Conservation (phyloP, 805 yeast species). For the Metschnikowia bowlesiae region DNA sequence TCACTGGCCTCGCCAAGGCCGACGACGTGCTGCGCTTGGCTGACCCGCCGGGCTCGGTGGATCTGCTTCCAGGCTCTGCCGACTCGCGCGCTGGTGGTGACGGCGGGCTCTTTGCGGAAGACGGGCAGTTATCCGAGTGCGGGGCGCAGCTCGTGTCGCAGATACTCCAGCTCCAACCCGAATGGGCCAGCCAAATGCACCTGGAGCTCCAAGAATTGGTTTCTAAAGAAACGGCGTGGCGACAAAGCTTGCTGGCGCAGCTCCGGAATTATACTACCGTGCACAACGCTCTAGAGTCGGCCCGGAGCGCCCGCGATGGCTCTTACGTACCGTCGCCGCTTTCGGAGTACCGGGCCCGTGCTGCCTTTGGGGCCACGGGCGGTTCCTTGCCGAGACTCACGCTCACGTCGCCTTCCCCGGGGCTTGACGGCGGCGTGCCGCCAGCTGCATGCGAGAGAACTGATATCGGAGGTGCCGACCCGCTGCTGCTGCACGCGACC, state of each 20-base stretch:
- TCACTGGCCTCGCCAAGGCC: neutral
- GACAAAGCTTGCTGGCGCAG: conserved; percentile 23
- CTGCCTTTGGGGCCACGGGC: conserved; percentile 36
- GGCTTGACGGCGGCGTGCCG: too few species aligned
- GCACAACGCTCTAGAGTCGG: conserved; percentile 26
- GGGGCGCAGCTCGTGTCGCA: conserved; percentile 25
- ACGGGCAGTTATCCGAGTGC: conserved; percentile 24
- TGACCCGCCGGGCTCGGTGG: too few species aligned
- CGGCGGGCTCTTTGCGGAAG: conserved; percentile 22
- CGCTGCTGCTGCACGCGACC: too few species aligned
- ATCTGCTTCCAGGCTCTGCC: too few species aligned
- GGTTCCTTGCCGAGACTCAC: conserved; percentile 19
- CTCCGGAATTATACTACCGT: conserved; percentile 26
- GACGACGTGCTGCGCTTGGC: neutral
- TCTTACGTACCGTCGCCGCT: conserved; percentile 29
- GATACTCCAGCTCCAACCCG: conserved; percentile 26
- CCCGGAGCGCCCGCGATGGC: conserved; percentile 21
- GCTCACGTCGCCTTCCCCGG: too few species aligned
- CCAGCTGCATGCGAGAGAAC: too few species aligned
- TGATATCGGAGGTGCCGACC: too few species aligned
- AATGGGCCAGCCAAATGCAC: conserved; percentile 31
- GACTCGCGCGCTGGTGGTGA: too few species aligned
- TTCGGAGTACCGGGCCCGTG: conserved; percentile 35
- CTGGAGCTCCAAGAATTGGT: conserved; percentile 23
- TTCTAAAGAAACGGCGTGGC: conserved; percentile 31